Conservation (phyloP, 176 grass and related monocot genomes). For the Saccharum spontaneum region DNA sequence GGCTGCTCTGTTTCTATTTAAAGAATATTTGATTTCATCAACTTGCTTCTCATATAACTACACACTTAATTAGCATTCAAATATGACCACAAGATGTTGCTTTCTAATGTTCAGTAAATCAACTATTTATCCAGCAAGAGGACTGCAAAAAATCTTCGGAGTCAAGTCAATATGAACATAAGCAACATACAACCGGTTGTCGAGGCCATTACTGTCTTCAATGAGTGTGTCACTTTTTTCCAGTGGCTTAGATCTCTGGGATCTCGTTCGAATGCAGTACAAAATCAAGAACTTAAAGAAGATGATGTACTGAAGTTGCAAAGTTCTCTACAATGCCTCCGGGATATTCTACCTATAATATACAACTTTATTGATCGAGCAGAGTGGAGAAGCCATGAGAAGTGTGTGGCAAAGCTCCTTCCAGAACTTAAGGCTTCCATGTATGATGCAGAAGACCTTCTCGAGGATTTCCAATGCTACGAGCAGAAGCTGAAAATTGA, state of each 20-base stretch:
- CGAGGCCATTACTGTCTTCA: not conserved
- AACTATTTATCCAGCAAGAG: not conserved
- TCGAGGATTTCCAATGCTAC: not conserved
- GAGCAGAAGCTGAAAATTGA: not conserved
- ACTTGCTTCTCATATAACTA: not conserved
- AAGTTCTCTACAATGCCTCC: not conserved
- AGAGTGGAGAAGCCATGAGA: not conserved
- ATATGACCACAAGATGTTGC: not conserved
- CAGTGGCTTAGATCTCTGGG: not conserved
- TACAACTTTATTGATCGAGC: not conserved
- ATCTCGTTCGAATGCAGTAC: not conserved
- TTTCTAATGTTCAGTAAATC: not conserved
- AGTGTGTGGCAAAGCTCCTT: not conserved
- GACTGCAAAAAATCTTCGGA: too few relatives aligned
- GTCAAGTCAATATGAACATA: not conserved
- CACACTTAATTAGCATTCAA: not conserved
- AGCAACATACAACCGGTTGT: not conserved
- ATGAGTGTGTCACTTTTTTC: not conserved
- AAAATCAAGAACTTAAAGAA: not conserved
- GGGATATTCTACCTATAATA: not conserved
- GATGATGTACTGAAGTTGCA: not conserved
- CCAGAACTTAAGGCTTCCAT: not conserved
- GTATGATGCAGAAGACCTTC: not conserved
- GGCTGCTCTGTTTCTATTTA: too few relatives aligned
- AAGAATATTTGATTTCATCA: too few relatives aligned